Base-by-base conservation (phyloP, 805 yeast species). In the Kazachstania kunashirensis region DNA sequence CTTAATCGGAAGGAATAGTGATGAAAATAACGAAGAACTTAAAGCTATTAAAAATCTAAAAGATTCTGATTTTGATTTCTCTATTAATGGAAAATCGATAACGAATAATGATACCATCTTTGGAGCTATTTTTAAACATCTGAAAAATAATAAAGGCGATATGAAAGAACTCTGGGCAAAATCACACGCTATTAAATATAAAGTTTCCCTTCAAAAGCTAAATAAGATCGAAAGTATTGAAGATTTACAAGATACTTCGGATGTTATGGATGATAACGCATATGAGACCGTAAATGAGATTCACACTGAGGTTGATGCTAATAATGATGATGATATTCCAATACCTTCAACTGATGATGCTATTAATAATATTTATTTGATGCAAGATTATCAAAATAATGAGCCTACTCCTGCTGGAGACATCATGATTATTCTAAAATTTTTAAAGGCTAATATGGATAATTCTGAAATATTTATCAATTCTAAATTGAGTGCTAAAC, bases 401-500 rank as follows among this genome's bases (percentile, higher is more conserved):
- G 29, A 17, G 14, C 25, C 24, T 4, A 24, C 26, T 4, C 42
- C 47, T 10, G 43, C 61, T 0, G 41, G 55, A 19, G 50, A 50
- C 24, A 70, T 75, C 13, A 52, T 80, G 38, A 59, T 63, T 17
- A 48, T 79, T 6, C 55, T 81, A 38, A 75, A 66, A 41, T 53
- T 65, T 2, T 52, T 78, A 16, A 67, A 68, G 67, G 34, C 44
- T 48, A 34, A 37, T 52, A 11, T 43, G 41, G 25, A 29, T 12
- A 31, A 34, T 13, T 26, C 31, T 8, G 61, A 54, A n/a, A 50
- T 49, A 10, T 88, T 85, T 50, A 62, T 78, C 47, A 86, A 84
- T 53, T 75, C 84, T 59, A 86, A 86, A 50, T 56, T 89, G 14
- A 79, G 94, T 6, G 94, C 94, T 0, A 89, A 88, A 55, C 63